Evolutionary conservation across 441 rosid genomes (phyloP).

Genomic region (Daphne laureola): DNA sequence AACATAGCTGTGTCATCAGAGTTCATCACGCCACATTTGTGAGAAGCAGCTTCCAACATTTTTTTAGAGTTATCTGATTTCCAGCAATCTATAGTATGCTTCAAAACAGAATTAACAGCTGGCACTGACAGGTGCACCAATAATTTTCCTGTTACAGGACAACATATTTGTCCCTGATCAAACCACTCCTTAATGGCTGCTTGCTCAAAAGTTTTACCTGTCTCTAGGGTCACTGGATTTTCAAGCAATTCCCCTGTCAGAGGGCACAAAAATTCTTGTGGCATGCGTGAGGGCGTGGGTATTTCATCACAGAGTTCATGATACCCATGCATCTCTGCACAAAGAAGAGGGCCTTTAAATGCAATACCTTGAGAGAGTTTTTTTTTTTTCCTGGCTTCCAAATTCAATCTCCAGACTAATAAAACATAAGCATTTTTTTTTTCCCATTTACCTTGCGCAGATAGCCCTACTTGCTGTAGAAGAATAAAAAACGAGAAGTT

Average conservation of each 20-base stretch:
- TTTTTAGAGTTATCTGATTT: slow-evolving; percentile 27
- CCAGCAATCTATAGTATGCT: slow-evolving; percentile 40
- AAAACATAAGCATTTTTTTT: background rate
- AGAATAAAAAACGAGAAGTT: slow-evolving; percentile 1
- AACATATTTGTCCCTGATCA: slow-evolving; percentile 42
- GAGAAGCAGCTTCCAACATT: slow-evolving; percentile 26
- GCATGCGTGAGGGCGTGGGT: slow-evolving; percentile 25
- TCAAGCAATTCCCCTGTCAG: slow-evolving; percentile 41
- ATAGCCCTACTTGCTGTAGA: slow-evolving; percentile 20
- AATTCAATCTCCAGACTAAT: background rate
- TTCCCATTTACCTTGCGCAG: slow-evolving; percentile 28
- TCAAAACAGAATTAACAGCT: slow-evolving; percentile 38
- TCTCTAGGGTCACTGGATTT: slow-evolving; percentile 57
- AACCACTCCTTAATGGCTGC: slow-evolving; percentile 49
- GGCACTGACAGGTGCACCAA: slow-evolving; percentile 36
- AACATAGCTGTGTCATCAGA: slow-evolving; percentile 23
- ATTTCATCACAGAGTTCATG: slow-evolving; percentile 20
- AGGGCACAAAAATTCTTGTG: slow-evolving; percentile 43
- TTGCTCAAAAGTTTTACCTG: slow-evolving; percentile 55
- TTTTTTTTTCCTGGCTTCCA: no score
- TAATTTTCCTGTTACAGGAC: slow-evolving; percentile 48
- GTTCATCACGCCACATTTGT: slow-evolving; percentile 10
- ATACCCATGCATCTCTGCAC: slow-evolving; percentile 27
- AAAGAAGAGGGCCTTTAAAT: slow-evolving; percentile 7
- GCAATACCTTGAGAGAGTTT: background rate